Evolutionary conservation across 2,329 filamentous ascomycete genomes (phyloP).

Genomic region (Sordariomycetes sp.): DNA sequence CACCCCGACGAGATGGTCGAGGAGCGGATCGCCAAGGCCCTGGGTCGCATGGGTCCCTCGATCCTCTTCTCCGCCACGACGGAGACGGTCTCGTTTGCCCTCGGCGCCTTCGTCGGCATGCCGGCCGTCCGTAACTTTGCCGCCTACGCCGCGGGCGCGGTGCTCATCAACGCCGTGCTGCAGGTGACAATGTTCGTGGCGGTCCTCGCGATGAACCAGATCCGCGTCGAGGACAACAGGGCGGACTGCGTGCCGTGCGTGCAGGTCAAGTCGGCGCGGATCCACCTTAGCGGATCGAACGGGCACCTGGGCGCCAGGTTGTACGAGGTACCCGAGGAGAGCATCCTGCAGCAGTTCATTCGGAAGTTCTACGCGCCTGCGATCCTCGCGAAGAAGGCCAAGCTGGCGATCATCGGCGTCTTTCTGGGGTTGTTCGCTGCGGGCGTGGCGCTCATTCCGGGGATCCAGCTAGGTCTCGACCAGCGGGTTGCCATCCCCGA

Average conservation of each 20-base stretch:
- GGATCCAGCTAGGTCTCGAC: constrained; percentile 77
- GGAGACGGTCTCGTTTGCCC: constrained; percentile 83
- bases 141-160: constrained; percentile 87
- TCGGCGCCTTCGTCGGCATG: constrained; percentile 93
- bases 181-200: constrained; percentile 97
- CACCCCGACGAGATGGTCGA: constrained; percentile 83
- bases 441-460: constrained; percentile 71
- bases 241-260: constrained; percentile 90
- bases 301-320: constrained; percentile 43
- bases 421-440: constrained; percentile 85
- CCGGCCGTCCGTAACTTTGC: constrained; percentile 96
- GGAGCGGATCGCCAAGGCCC: constrained; percentile 69
- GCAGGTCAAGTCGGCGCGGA: constrained; percentile 60
- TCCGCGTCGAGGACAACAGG: constrained; percentile 73
- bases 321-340: constrained; percentile 73
- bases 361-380: constrained; percentile 77
- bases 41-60: constrained; percentile 95
- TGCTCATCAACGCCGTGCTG: constrained; percentile 92
- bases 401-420: constrained; percentile 59
- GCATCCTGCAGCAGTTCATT: constrained; percentile 73
- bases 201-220: constrained; percentile 81
- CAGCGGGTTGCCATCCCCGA: constrained; percentile 90
- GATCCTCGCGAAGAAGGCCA: constrained; percentile 68
- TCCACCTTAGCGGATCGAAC: constrained; percentile 47
- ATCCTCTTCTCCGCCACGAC: constrained; percentile 92